phyloP scores from a whole-genome alignment of 2,329 filamentous ascomycete species.

The Cladophialophora carrionii region DNA sequence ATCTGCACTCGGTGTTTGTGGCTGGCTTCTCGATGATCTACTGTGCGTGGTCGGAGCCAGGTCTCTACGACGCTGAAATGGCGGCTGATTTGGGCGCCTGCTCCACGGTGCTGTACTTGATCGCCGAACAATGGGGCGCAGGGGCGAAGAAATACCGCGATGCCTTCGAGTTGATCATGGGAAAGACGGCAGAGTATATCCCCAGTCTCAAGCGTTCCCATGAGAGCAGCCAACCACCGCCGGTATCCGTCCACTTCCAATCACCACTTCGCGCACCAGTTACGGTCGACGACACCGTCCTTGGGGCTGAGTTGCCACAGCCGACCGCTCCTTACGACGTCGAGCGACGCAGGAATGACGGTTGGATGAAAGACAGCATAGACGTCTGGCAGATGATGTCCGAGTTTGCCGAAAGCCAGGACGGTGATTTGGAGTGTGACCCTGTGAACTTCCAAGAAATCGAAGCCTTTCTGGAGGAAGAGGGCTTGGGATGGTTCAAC shows the following conservation, averaged over 20 bases:
- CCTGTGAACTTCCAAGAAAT: conserved; percentile 16
- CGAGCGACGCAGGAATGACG: neutral
- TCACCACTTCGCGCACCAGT: neutral
- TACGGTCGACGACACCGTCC: neutral
- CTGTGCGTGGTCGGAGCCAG: conserved; percentile 15
- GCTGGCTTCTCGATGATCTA: conserved; percentile 23
- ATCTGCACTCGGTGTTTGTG: conserved; percentile 25
- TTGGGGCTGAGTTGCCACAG: conserved; percentile 3
- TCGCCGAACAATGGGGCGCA: conserved; percentile 21
- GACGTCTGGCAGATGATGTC: conserved; percentile 22
- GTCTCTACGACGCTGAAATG: conserved; percentile 24
- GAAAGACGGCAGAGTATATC: conserved; percentile 20
- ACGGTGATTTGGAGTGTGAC: conserved; percentile 15
- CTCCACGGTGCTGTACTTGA: conserved; percentile 25
- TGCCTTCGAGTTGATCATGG: conserved; percentile 20
- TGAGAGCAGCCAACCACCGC: neutral
- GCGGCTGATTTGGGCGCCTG: conserved; percentile 24
- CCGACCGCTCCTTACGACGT: neutral
- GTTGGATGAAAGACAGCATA: conserved; percentile 11
- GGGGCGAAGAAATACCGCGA: conserved; percentile 26
- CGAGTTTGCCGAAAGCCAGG: conserved; percentile 14
- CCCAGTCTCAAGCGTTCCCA: conserved; percentile 7
- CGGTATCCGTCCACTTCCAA: neutral
- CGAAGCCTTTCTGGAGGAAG: conserved; percentile 12
- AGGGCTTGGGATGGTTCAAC: conserved; percentile 20